These are phyloP conservation scores for Rheum nobile DNA, from an alignment of 148 eudicot species.

Conservation along the genomic window DNA sequence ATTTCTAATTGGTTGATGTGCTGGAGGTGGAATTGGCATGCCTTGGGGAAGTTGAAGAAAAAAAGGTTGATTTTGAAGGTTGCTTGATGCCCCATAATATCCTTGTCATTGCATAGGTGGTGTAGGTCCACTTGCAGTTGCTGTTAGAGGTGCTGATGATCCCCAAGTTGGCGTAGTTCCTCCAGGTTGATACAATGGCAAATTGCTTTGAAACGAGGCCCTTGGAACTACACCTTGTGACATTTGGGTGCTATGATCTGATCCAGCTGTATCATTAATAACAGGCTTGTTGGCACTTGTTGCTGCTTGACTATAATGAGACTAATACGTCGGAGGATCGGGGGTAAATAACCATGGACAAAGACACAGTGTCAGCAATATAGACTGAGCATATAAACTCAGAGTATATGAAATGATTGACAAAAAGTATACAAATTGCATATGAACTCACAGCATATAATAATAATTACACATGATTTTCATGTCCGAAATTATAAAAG, in stretches of 20 bases:
- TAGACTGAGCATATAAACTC: too few species aligned
- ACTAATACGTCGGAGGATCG: too few species aligned
- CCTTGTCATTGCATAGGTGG: slow-evolving; percentile 35
- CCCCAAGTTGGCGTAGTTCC: slow-evolving; percentile 22
- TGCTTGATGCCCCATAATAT: slow-evolving; percentile 28
- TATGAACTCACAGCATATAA: too few species aligned
- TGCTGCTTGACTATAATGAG: slow-evolving; percentile 16
- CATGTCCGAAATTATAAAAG: too few species aligned
- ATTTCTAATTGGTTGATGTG: slow-evolving; percentile 30
- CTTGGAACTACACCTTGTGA: slow-evolving; percentile 22
- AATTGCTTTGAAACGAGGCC: slow-evolving; percentile 14
- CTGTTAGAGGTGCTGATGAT: slow-evolving; percentile 24
- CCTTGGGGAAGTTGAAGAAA: slow-evolving; percentile 21
- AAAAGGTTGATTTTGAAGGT: slow-evolving; percentile 25
- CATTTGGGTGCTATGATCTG: slow-evolving; percentile 19
- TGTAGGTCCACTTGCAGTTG: slow-evolving; percentile 23
- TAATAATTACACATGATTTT: too few species aligned
- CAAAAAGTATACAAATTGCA: too few species aligned
- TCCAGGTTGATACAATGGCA: slow-evolving; percentile 28
- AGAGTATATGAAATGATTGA: too few species aligned
- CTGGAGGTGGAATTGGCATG: slow-evolving; percentile 19
- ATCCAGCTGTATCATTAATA: slow-evolving; percentile 14
- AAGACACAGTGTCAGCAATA: too few species aligned
- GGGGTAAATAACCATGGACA: too few species aligned
- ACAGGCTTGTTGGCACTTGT: slow-evolving; percentile 17